phyloP scores from a whole-genome alignment of 2,329 filamentous ascomycete species.

The Hymenoscyphus linearis region DNA sequence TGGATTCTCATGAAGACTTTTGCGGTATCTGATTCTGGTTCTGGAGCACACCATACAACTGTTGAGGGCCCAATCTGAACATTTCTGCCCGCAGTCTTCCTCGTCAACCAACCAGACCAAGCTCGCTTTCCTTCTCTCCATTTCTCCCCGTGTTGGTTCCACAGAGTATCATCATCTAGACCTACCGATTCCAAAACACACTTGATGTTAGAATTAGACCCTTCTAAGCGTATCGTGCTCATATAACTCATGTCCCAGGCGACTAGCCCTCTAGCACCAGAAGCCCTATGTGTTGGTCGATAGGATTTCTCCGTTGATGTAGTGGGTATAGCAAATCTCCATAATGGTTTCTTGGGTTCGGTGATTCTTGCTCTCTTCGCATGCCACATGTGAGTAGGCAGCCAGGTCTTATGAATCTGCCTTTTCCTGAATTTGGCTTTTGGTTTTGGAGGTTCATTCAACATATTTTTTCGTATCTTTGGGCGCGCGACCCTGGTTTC shows the following conservation, averaged over 20 bases:
- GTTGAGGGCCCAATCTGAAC: slow-evolving; percentile 66
- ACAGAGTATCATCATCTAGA: slow-evolving; percentile 53
- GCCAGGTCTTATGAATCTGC: slow-evolving; percentile 84
- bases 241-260: slow-evolving; percentile 95
- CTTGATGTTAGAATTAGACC: slow-evolving; percentile 56
- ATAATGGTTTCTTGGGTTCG: slow-evolving; percentile 69
- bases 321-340: slow-evolving; percentile 82
- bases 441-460: slow-evolving; percentile 59
- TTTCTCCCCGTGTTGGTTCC: slow-evolving; percentile 58
- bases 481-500: slow-evolving; percentile 45
- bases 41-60: slow-evolving; percentile 62
- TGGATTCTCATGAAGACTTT: slow-evolving; percentile 69
- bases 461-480: slow-evolving; percentile 64
- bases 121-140: slow-evolving; percentile 62
- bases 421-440: slow-evolving; percentile 74
- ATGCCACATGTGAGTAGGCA: slow-evolving; percentile 92
- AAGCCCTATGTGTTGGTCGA: slow-evolving; percentile 76
- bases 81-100: slow-evolving; percentile 47
- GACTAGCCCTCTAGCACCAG: slow-evolving; percentile 68
- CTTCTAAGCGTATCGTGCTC: slow-evolving; percentile 76
- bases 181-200: slow-evolving; percentile 63
- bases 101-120: slow-evolving; percentile 53
- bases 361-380: slow-evolving; percentile 91
- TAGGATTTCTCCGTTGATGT: slow-evolving; percentile 89
- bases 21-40: slow-evolving; percentile 18